phyloP scores from a whole-genome alignment of 805 yeast species.

The Lipomyces yamanashiensis region DNA sequence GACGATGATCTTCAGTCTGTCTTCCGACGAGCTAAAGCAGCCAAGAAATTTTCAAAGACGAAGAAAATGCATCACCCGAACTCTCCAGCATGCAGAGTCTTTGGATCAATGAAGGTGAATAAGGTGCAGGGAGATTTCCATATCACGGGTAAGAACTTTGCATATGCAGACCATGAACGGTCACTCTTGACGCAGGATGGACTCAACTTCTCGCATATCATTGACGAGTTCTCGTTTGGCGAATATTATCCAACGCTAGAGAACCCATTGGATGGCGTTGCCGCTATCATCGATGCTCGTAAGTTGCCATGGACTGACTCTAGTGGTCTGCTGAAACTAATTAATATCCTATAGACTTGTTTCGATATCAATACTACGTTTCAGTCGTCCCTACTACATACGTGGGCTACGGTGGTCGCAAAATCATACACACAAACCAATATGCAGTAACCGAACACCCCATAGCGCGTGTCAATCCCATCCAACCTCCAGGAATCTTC shows the following conservation, averaged over 20 bases:
- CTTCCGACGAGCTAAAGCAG: constrained; percentile 30
- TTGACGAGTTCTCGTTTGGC: constrained; percentile 89
- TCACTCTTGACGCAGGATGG: constrained; percentile 37
- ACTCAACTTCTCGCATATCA: constrained; percentile 80
- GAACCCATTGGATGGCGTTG: constrained; percentile 86
- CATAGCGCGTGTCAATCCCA: constrained; percentile 37
- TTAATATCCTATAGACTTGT: constrained; percentile 21
- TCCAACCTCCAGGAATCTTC: constrained; percentile 65
- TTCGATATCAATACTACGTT: constrained; percentile 64
- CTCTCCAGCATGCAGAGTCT: constrained; percentile 79
- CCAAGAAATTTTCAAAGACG: constrained; percentile 24
- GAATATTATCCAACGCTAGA: constrained; percentile 82
- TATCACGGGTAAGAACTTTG: constrained; percentile 76
- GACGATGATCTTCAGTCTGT: constrained; percentile 27
- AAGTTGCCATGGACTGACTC: constrained; percentile 27
- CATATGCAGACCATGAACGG: constrained; percentile 51
- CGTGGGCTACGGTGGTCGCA: constrained; percentile 63
- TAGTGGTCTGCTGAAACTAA: background rate
- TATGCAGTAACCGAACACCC: constrained; percentile 64
- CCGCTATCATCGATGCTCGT: constrained; percentile 56
- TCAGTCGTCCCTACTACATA: constrained; percentile 85
- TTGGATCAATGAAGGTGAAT: constrained; percentile 81
- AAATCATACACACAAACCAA: constrained; percentile 78
- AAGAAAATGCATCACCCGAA: constrained; percentile 19
- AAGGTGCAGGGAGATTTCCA: constrained; percentile 85